Evolutionary conservation across 1,284 basidiomycete species (phyloP), one percentile per base, ranked within the genome.

Genomic region (Cryptococcus jaspeensis): DNA sequence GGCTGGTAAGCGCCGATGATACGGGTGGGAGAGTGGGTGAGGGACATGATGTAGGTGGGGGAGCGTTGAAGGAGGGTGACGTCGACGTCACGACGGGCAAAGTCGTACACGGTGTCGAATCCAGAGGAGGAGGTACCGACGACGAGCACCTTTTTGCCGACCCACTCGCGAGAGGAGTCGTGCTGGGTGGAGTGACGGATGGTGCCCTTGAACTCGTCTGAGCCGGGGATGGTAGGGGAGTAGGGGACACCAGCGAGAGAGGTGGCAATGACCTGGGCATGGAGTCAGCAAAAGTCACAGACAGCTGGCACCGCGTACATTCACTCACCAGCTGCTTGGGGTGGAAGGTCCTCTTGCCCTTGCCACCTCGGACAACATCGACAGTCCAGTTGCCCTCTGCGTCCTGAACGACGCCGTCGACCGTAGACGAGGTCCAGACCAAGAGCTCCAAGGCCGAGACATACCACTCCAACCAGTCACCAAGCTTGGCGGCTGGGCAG

Each of bases 61-160:
- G 79, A 80, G 38, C 86, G 79, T 70, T 88, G 87, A 59, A 82
- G 82, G 70, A 87, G 81, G 3, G 85, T 85, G 2, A 85, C 81
- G 74, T 82, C 81, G 20, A 81, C 73, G 28, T 78, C 81, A 53
- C 80, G 73, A 6, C 80, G 73, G n/a, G 73, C 76, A 52, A 78
- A 80, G 58, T 83, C 82, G 44, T 74, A 71, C 5, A 78, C 76
- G 32, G 83, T 78, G 60, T 72, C 64, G 54, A 72, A 66, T 42
- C 81, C 84, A n/a, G 84, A 85, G 18, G 83, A 85, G 40, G 84
- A 83, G 16, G 84, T 80, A 0, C 85, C 85, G 16, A 87, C 75
- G 3, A 87, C 81, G 6, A 82, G 80, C 2, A 83, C 84, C 60
- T 82, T 84, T 75, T 86, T 85, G 64, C 82, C 83, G 5, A 67